These are phyloP conservation scores for Salix suchowensis DNA, from an alignment of 345 rosid genomes.

Conservation along the genomic window DNA sequence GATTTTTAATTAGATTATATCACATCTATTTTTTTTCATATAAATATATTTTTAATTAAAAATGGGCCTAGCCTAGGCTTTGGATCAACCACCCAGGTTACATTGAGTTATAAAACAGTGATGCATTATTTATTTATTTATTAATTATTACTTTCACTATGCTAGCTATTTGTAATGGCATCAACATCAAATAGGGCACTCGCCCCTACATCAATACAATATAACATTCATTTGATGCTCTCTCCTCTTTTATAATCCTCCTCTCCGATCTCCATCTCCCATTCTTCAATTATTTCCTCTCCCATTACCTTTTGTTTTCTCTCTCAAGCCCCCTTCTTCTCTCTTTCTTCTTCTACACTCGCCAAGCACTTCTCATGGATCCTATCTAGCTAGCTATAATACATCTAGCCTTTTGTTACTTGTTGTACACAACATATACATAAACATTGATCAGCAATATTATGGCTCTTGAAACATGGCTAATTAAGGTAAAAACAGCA, in stretches of 20 bases:
- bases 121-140: not conserved
- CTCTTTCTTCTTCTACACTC: conserved; percentile 8
- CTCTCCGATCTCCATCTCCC: conserved; percentile 1
- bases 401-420: conserved; percentile 8
- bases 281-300: conserved; percentile 25
- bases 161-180: conserved; percentile 16
- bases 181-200: conserved; percentile 53
- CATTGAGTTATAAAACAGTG: too few relatives aligned
- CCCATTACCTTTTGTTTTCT: not conserved
- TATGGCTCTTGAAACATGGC: conserved; percentile 90
- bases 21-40: too few relatives aligned
- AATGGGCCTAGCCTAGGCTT: too few relatives aligned
- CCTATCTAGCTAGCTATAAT: not conserved
- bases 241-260: conserved; percentile 17
- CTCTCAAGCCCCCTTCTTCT: not conserved
- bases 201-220: conserved; percentile 4
- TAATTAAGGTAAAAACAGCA: conserved; percentile 62
- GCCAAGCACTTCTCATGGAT: not conserved
- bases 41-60: too few relatives aligned
- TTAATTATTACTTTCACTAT: not conserved
- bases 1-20: too few relatives aligned
- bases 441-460: conserved; percentile 15
- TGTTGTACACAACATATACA: not conserved
- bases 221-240: conserved; percentile 10
- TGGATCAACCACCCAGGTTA: too few relatives aligned